Evolutionary conservation across 2,329 filamentous ascomycete genomes (phyloP).

Genomic region (Chaetothyriales sp.): DNA sequence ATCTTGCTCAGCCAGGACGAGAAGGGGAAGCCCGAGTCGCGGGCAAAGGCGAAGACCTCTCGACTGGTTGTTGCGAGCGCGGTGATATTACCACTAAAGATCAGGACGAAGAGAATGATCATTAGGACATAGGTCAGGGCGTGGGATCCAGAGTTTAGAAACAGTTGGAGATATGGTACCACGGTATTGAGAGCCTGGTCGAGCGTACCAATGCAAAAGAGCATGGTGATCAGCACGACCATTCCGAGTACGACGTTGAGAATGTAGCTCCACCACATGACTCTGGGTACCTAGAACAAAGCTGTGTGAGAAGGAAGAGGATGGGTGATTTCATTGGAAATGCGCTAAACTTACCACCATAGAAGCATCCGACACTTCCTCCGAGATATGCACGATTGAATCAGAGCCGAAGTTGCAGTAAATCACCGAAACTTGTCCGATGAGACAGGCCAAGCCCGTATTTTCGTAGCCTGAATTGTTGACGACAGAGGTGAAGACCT

Average conservation of each 20-base stretch:
- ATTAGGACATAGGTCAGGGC: conserved; percentile 24
- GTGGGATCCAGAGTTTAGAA: conserved; percentile 28
- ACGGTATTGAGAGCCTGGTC: conserved; percentile 16
- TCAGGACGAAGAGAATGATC: conserved; percentile 29
- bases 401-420: conserved; percentile 19
- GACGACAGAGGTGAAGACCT: conserved; percentile 19
- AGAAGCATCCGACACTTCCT: conserved; percentile 28
- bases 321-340: conserved; percentile 6
- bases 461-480: conserved; percentile 20
- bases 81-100: conserved; percentile 24
- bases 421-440: conserved; percentile 7
- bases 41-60: conserved; percentile 31
- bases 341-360: conserved; percentile 17
- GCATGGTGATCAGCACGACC: conserved; percentile 25
- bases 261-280: conserved; percentile 25
- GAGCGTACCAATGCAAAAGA: conserved; percentile 27
- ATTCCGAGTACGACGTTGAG: conserved; percentile 27
- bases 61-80: conserved; percentile 28
- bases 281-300: conserved; percentile 16
- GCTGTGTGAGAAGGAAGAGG: conserved; percentile 14
- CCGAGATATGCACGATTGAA: conserved; percentile 27
- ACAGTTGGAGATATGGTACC: conserved; percentile 29
- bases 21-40: conserved; percentile 37
- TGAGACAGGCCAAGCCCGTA: conserved; percentile 13
- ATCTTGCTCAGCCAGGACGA: conserved; percentile 25